Conservation (phyloP, 2,329 filamentous ascomycete species). For the Torrubiellomyces zombiae region DNA sequence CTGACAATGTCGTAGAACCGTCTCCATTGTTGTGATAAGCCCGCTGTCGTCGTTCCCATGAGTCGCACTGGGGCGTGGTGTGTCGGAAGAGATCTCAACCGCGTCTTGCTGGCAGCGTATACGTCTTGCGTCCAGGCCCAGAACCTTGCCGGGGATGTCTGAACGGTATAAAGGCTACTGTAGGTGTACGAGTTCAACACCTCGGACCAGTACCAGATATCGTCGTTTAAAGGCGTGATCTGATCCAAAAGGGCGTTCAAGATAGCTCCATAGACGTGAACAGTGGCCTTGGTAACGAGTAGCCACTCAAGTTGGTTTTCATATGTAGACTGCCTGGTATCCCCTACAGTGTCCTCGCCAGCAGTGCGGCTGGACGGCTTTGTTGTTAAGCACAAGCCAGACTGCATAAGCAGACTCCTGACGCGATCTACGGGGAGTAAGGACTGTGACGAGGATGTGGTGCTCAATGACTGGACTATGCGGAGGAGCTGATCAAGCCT, state of each 20-base stretch:
- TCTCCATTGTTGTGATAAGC: conserved; percentile 37
- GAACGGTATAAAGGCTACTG: conserved; percentile 68
- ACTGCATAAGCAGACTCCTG: conserved; percentile 43
- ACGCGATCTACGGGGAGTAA: conserved; percentile 46
- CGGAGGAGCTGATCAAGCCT: conserved; percentile 45
- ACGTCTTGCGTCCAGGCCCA: conserved; percentile 58
- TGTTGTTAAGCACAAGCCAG: conserved; percentile 30
- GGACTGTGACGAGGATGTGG: conserved; percentile 45
- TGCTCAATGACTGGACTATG: conserved; percentile 55
- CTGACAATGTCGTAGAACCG: conserved; percentile 70
- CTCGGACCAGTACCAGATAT: conserved; percentile 93
- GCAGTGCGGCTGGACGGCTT: conserved; percentile 19
- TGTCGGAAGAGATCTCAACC: conserved; percentile 20
- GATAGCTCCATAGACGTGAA: conserved; percentile 76
- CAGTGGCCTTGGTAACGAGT: conserved; percentile 73
- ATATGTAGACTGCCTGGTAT: too few relatives aligned
- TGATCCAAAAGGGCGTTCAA: conserved; percentile 65
- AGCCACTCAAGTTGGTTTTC: conserved; percentile 81
- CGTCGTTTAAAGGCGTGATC: conserved; percentile 67
- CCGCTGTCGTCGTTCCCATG: conserved; percentile 18
- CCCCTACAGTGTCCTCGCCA: too few relatives aligned
- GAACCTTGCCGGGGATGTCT: conserved; percentile 64
- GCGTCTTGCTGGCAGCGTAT: conserved; percentile 41
- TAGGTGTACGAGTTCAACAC: conserved; percentile 63
- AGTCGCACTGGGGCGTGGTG: conserved; percentile 14